A percentile compares a stretch with the other conserved stretches of the same genome.
phyloP scores from a whole-genome alignment of 2,329 filamentous ascomycete species.

The Ceratocystis harringtonii region DNA sequence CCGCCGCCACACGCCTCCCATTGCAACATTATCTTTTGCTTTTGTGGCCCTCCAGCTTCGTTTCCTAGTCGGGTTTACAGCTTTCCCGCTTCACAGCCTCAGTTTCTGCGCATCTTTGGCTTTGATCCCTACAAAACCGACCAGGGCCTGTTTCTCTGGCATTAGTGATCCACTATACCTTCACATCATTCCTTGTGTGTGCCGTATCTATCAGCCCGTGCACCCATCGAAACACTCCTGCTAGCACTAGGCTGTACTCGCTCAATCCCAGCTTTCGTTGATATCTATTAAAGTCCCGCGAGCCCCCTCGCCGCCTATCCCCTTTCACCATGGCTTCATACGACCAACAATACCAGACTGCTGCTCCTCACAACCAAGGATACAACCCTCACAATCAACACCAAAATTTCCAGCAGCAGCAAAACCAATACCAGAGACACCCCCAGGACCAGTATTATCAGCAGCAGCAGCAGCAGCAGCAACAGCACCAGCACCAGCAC shows the following conservation, averaged over 20 bases:
- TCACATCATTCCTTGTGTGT: constrained; percentile 10
- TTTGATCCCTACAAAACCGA: background rate
- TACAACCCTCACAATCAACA: constrained; percentile 18
- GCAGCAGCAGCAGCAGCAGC: constrained; percentile 6
- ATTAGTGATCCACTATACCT: constrained; percentile 12
- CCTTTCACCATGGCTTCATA: constrained; percentile 15
- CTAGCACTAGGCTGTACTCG: background rate
- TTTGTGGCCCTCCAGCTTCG: background rate
- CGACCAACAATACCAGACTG: constrained; percentile 10
- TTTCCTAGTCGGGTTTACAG: background rate
- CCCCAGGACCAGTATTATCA: constrained; percentile 10
- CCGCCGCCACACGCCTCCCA: constrained; percentile 1
- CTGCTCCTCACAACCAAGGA: constrained; percentile 11
- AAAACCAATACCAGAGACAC: constrained; percentile 14
- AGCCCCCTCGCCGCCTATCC: constrained; percentile 8
- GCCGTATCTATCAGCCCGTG: constrained; percentile 16
- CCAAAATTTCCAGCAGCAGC: constrained; percentile 10
- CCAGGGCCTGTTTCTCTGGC: constrained; percentile 12
- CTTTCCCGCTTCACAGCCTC: background rate
- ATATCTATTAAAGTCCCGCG: constrained; percentile 16
- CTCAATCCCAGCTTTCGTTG: background rate
- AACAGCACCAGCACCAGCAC: constrained; percentile 9
- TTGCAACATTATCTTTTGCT: background rate
- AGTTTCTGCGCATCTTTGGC: background rate
- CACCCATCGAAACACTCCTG: constrained; percentile 7